Percentiles rank a stretch among this genome's conserved stretches.
These are phyloP conservation scores for Nitzschia putrida DNA, from an alignment of 108 stramenopile genomes.

Conservation along the genomic window DNA sequence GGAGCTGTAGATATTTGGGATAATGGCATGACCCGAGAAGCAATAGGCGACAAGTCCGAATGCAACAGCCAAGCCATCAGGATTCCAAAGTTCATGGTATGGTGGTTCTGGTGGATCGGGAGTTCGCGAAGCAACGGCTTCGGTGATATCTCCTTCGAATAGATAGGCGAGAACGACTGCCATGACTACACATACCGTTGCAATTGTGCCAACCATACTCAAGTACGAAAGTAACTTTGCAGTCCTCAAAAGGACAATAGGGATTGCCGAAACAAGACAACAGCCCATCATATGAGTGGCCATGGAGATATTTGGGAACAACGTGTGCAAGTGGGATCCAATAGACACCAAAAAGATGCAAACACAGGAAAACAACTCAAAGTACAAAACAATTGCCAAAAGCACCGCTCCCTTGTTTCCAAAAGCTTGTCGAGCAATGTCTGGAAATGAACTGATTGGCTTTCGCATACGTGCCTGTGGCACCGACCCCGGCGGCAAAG, in stretches of 20 bases:
- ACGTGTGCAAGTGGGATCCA: constrained; percentile 65
- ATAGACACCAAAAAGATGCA: constrained; percentile 78
- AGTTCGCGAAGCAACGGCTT: constrained; percentile 21
- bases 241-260: constrained; percentile 62
- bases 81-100: constrained; percentile 35
- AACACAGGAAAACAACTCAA: constrained; percentile 81
- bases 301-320: constrained; percentile 60
- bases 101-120: constrained; percentile 31
- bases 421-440: constrained; percentile 76
- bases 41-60: constrained; percentile 78
- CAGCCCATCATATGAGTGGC: constrained; percentile 59
- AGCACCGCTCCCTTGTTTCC: constrained; percentile 57
- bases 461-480: constrained; percentile 58
- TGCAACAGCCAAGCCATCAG: constrained; percentile 54
- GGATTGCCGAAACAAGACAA: constrained; percentile 54
- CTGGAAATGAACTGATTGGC: constrained; percentile 68
- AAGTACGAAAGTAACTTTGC: constrained; percentile 72
- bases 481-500: constrained; percentile 40
- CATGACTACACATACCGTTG: constrained; percentile 65
- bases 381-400: constrained; percentile 68
- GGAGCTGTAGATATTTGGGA: constrained; percentile 76
- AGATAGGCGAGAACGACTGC: constrained; percentile 57
- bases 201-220: constrained; percentile 69
- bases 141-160: constrained; percentile 51
- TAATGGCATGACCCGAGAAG: constrained; percentile 81